Base-by-base conservation (phyloP, 2,329 filamentous ascomycete species). In the Epichloe sp. region DNA sequence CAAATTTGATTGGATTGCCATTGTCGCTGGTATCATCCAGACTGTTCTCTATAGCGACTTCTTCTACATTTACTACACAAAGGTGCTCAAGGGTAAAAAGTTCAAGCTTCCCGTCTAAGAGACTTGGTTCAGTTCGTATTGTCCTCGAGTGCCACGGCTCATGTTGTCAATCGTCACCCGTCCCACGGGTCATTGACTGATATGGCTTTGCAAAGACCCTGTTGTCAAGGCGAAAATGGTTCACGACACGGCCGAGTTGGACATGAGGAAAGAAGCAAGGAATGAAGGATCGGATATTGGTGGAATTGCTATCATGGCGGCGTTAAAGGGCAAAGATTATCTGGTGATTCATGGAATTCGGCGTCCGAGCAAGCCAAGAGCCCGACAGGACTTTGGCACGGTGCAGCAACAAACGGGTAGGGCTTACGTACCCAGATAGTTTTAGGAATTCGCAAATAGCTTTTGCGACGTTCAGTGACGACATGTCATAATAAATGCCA, bases 41-140 rank as follows among this genome's bases (percentile, higher is more conserved):
- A 98, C 93, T 0, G 72, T 98, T 47, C 76, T 98, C 53, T 98
- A 98, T 74, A 95, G 88, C 56, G 93, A 98, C 73, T 98, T 98
- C 75, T 98, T 98, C 79, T 98, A 90, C 78, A 91, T 98, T 63
- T 98, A 98, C 75, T 98, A 96, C 73, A 95, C 85, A 54, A 97
- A 96, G 82, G 85, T 91, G 46, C 73, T 90, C 71, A 88, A 90
- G 74, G 86, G 86, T 60, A 86, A 88, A 76, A 90, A 88, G 74
- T 91, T 91, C 68, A 87, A 88, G 68, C 75, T 91, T 53, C 86
- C 86, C 2, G 87, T 91, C 58, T 91, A 80, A 75, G 21, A 26
- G 37, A 8, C 41, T 6, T 37, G 21, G 14, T 8, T 10, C 12
- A 31, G 19, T n/a, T 31, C 34, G 14, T 21, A 17, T 35, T 10